phyloP scores from a whole-genome alignment of 1,139 yeast species.

The Debaryomycetaceae sp. region DNA sequence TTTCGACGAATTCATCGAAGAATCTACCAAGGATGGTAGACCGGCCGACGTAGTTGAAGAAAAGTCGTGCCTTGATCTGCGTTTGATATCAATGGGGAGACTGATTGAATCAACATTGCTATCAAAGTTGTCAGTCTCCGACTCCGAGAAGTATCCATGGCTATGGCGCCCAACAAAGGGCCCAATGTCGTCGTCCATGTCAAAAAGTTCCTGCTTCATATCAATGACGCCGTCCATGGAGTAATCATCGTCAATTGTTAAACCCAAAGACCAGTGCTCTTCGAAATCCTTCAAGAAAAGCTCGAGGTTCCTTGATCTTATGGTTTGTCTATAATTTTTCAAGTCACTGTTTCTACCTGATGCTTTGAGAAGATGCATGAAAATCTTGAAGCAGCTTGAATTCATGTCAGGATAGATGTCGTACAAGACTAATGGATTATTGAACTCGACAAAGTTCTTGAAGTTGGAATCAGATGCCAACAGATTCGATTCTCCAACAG shows the following conservation, averaged over 20 bases:
- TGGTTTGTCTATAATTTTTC: constrained; percentile 20
- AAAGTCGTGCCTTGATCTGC: background rate
- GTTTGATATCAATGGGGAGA: background rate
- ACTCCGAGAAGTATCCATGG: constrained; percentile 1
- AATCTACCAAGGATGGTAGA: constrained; percentile 30
- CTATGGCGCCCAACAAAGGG: background rate
- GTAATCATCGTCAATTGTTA: constrained; percentile 35
- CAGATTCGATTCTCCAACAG: constrained; percentile 15
- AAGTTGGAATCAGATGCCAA: constrained; percentile 31
- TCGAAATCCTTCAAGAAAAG: constrained; percentile 28
- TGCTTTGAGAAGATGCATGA: constrained; percentile 30
- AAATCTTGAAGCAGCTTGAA: constrained; percentile 29
- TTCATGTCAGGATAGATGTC: constrained; percentile 44
- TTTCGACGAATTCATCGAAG: constrained; percentile 23
- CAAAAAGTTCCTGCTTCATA: constrained; percentile 18
- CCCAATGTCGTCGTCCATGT: constrained; percentile 28
- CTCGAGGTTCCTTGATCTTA: constrained; percentile 25
- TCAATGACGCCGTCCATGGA: constrained; percentile 12
- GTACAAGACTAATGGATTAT: constrained; percentile 32
- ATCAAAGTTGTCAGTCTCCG: constrained; percentile 3
- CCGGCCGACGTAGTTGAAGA: background rate
- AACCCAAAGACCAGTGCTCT: constrained; percentile 27
- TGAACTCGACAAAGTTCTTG: constrained; percentile 33
- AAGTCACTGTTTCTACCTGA: constrained; percentile 34
- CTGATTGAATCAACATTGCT: background rate